Evolutionary conservation across 768 basidiomycete species (phyloP).

Genomic region (Collybia mongolica): DNA sequence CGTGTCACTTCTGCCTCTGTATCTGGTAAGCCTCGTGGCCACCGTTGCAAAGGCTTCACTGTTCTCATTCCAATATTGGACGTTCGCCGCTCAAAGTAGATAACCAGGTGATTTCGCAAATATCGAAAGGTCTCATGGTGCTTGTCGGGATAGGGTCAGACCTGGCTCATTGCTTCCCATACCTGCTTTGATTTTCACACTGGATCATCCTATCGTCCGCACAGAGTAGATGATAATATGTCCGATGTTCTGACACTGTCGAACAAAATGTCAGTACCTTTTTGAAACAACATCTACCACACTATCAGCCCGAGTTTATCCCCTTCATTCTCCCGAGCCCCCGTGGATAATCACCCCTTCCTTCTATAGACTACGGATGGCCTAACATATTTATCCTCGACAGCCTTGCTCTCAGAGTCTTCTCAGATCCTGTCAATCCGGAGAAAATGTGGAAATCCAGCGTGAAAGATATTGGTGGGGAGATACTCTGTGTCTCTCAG

Average conservation of each 20-base stretch:
- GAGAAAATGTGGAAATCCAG: slow-evolving; percentile 82
- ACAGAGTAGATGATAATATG: slow-evolving; percentile 73
- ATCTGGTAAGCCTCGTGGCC: slow-evolving; percentile 47
- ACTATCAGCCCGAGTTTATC: neutral
- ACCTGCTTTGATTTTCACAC: neutral
- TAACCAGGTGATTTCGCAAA: slow-evolving; percentile 73
- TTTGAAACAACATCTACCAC: neutral
- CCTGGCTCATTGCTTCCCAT: slow-evolving; percentile 29
- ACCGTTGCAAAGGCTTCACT: neutral
- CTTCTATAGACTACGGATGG: too few species aligned
- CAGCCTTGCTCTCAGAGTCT: slow-evolving; percentile 74
- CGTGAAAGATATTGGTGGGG: slow-evolving; percentile 87
- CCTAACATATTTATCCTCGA: neutral
- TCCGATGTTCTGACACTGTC: slow-evolving; percentile 69
- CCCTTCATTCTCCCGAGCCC: neutral
- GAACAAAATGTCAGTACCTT: slow-evolving; percentile 72
- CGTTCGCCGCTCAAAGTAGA: slow-evolving; percentile 54
- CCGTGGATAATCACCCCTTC: slow-evolving; percentile 1
- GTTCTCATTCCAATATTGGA: neutral
- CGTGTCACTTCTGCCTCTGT: slow-evolving; percentile 86
- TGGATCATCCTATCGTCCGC: slow-evolving; percentile 7
- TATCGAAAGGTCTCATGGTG: slow-evolving; percentile 85
- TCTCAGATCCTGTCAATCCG: slow-evolving; percentile 53
- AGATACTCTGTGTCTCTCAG: slow-evolving; percentile 92
- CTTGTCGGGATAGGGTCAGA: slow-evolving; percentile 87